These are phyloP conservation scores for Ustilago hordei DNA, from an alignment of 1,284 basidiomycete species.

Conservation along the genomic window DNA sequence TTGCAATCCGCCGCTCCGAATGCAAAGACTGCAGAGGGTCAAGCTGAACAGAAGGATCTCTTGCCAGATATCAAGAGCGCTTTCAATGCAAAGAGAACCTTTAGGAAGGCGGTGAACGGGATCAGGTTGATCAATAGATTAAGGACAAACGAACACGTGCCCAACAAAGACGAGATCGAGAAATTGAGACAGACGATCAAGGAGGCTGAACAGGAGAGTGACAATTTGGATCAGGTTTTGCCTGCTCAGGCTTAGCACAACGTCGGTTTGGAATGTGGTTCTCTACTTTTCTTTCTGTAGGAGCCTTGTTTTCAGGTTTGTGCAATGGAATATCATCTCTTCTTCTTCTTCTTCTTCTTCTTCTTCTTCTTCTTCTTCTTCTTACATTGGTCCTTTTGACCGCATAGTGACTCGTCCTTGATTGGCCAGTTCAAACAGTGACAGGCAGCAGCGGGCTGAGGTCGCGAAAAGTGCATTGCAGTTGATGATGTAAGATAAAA, in stretches of 20 bases:
- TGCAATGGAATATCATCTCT: constrained; percentile 10
- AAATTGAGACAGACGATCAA: constrained; percentile 47
- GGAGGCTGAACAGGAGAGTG: constrained; percentile 49
- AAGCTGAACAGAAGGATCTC: constrained; percentile 58
- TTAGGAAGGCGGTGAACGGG: constrained; percentile 67
- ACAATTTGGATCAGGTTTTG: constrained; percentile 53
- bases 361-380: not conserved
- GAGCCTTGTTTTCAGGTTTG: not conserved
- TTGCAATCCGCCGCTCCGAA: constrained; percentile 31
- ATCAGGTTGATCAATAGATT: constrained; percentile 62
- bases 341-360: not conserved
- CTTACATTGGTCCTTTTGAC: not conserved
- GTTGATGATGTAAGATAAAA: not conserved
- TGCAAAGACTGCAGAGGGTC: not conserved
- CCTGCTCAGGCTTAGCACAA: not conserved
- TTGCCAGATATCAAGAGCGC: constrained; percentile 68
- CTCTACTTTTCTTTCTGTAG: no score
- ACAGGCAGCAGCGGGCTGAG: not conserved
- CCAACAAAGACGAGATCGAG: constrained; percentile 50
- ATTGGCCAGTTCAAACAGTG: no score
- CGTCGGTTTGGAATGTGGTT: no score
- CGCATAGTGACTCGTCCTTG: no score
- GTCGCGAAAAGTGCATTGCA: not conserved
- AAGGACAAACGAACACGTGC: constrained; percentile 39
- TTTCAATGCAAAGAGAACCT: constrained; percentile 68